Base-by-base conservation (phyloP, 2,329 filamentous ascomycete species). In the Fusarium veterinarium region DNA sequence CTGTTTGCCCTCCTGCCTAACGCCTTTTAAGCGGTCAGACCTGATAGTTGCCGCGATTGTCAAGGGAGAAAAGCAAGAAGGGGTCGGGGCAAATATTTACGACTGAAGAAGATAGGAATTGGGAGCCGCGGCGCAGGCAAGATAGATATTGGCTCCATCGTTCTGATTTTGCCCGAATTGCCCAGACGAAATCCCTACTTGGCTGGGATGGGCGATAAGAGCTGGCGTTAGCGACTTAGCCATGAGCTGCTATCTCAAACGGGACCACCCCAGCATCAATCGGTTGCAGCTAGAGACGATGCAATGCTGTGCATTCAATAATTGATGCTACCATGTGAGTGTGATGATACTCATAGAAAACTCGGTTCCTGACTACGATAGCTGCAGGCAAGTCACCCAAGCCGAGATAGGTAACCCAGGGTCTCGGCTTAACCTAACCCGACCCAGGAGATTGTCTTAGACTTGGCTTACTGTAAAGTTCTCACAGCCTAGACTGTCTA, bases 21-120 rank as follows among this genome's bases (percentile, higher is more conserved):
- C 68, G 41, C 51, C 51, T 44, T 59, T 41, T 46, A 58, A 57
- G 76, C 76, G 76, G 76, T 78, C 76, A 78, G 76, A 75, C 76
- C 76, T 69, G 64, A 78, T 67, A 67, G 42, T 45, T 55, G 65
- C 63, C 57, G 46, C 56, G 57, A 69, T 73, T 66, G 64, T 75
- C 74, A 73, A 71, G 63, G 51, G 53, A 53, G 44, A 57, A 56
- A 44, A 71, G 49, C 52, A 61, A 49, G 33, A 40, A 41, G 45
- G 23, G 28, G 35, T n/a, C 11, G 48, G 38, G 48, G 38, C 55
- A 49, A 45, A 45, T 35, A 20, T 57, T 30, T 28, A 25, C 42
- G 28, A 19, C 16, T 59, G 52, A 44, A 33, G 41, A 55, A 12
- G 17, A 40, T 19, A 13, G 49, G 23, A 23, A 20, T 37, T 60